Conservation (phyloP, 768 basidiomycete species). For the Hydnum rufescens region DNA sequence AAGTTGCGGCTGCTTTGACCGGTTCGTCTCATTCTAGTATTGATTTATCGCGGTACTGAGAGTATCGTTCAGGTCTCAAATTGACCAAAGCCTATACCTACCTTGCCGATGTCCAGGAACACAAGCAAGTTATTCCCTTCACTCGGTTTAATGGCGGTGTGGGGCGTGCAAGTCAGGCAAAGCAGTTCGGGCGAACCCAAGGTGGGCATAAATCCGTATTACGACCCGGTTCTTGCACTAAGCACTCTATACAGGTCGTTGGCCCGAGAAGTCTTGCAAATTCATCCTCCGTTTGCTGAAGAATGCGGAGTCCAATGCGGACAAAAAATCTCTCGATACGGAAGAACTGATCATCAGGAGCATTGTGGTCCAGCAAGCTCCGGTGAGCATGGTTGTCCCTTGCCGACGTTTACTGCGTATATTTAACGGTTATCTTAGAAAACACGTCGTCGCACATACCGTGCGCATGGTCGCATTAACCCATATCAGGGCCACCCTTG, state of each 20-base stretch:
- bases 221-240: not conserved
- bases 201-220: constrained; percentile 26
- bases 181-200: constrained; percentile 92
- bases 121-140: constrained; percentile 96
- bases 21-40: constrained; percentile 29
- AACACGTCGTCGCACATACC: constrained; percentile 98
- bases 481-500: constrained; percentile 97
- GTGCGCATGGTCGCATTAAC: constrained; percentile 94
- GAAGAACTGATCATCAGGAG: constrained; percentile 90
- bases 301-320: constrained; percentile 98
- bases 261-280: constrained; percentile 97
- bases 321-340: constrained; percentile 85
- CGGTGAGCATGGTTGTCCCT: constrained; percentile 33
- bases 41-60: constrained; percentile 5
- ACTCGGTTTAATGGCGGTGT: constrained; percentile 89
- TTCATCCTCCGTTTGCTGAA: constrained; percentile 88
- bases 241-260: constrained; percentile 50
- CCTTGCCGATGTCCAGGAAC: constrained; percentile 83
- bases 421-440: constrained; percentile 31
- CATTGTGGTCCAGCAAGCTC: constrained; percentile 97
- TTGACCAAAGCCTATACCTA: constrained; percentile 89
- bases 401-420: not conserved
- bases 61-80: constrained; percentile 45
- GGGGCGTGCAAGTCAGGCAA: constrained; percentile 84
- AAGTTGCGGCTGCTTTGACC: constrained; percentile 85